A percentile compares a stretch with the other conserved stretches of the same genome.
These are phyloP conservation scores for Euphorbia peplus DNA, from an alignment of 345 rosid genomes.

Conservation along the genomic window DNA sequence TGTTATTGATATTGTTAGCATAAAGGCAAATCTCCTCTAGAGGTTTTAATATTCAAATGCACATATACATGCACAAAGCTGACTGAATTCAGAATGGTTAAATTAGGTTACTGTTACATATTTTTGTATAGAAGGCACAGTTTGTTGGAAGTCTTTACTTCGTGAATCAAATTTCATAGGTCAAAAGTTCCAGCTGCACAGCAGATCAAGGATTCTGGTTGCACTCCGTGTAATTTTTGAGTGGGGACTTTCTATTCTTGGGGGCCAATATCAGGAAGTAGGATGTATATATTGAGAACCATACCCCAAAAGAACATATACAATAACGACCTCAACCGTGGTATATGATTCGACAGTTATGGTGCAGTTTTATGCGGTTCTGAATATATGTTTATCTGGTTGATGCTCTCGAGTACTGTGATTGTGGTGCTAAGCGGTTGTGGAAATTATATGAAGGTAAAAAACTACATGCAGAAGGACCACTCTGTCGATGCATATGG, in stretches of 20 bases:
- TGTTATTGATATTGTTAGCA: background rate
- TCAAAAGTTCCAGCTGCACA: background rate
- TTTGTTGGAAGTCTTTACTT: background rate
- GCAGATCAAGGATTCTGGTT: background rate
- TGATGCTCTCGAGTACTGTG: background rate
- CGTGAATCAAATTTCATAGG: background rate
- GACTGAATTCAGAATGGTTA: background rate
- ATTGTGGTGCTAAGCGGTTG: background rate
- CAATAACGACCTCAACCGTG: background rate
- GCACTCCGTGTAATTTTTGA: background rate
- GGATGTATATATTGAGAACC: background rate
- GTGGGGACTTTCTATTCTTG: background rate
- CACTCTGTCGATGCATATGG: background rate
- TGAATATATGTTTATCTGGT: background rate
- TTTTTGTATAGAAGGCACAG: background rate
- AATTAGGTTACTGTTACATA: background rate
- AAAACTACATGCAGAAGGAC: background rate
- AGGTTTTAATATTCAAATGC: background rate
- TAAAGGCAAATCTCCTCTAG: background rate
- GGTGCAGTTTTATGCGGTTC: background rate
- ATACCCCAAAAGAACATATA: background rate
- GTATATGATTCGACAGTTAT: background rate
- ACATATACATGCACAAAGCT: background rate
- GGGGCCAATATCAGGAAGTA: background rate
- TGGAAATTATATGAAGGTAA: background rate